A percentile compares a stretch with the other conserved stretches of the same genome.
Conservation (phyloP, 192 early-diverging fungal species). For the Paraglomus occultum region DNA sequence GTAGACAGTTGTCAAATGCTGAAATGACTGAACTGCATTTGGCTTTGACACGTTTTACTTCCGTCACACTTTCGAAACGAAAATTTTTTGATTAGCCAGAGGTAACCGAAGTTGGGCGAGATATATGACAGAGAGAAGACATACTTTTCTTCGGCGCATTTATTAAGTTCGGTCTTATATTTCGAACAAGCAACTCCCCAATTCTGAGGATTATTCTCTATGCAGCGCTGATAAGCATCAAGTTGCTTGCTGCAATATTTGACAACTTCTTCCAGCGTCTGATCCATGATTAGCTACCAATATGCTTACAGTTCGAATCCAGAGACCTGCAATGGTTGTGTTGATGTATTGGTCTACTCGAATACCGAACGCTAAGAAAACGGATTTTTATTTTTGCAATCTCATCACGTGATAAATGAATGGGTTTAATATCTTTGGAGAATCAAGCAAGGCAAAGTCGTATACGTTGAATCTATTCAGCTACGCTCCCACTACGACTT, state of each 20-base stretch:
- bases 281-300: constrained; percentile 18
- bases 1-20: constrained; percentile 9
- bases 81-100: background rate
- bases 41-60: constrained; percentile 2
- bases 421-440: no score
- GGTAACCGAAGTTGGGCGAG: no score
- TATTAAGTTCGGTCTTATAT: constrained; percentile 19
- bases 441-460: no score
- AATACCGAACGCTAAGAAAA: no score
- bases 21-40: background rate
- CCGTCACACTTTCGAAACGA: background rate
- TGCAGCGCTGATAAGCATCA: constrained; percentile 23
- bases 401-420: no score
- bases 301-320: no score
- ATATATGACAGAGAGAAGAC: background rate
- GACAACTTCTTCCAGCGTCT: constrained; percentile 24
- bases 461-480: no score
- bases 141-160: constrained; percentile 33
- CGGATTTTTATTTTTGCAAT: no score
- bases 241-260: constrained; percentile 30
- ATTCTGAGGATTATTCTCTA: constrained; percentile 17
- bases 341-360: no score
- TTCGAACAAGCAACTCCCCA: constrained; percentile 16
- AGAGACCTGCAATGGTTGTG: no score
- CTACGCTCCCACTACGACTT: no score